Evolutionary conservation across 2,329 filamentous ascomycete species (phyloP), one percentile per base, ranked within the genome.

Genomic region (Verticillium zaregamsianum): DNA sequence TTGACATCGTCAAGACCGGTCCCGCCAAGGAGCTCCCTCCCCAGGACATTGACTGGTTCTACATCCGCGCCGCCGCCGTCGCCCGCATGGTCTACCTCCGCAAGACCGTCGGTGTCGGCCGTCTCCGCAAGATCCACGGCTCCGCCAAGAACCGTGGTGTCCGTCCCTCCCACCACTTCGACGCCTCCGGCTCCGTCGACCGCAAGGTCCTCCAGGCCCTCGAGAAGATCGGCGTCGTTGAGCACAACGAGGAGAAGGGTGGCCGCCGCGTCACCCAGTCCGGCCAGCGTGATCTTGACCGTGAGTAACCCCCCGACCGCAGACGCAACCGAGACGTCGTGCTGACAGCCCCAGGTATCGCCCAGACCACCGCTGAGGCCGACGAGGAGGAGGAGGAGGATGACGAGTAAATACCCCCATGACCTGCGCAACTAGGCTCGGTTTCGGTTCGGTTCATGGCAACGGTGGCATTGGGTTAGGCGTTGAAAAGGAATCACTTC

Each of bases 1-100:
- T 97, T 80, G 95, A 99, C 80, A 97, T 94, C 76, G 95, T 98
- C 85, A 99, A 99, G 91, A 97, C 94, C 73, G 94, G 92, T 75
- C 87, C 90, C 78, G 90, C 91, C 79, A 97, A 97, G 84, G 95
- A 99, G 86, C 91, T 99, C 73, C 94, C 94, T 76, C 95, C 94
- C 76, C 93, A 98, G 88, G 90, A 93, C 81, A 92, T 93, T 78
- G 95, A 99, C 88, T 99, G 95, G 95, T 96, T 88, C 86, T 91
- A 89, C 82, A 80, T 88, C 79, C 93, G 95, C 77, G 93, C 94
- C 74, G 95, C 95, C 73, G 89, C 94, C 70, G 90, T 99, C 78
- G 95, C 95, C 76, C 93, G 93, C 77, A 94, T 98, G 87, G 90
- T 99, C 86, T 99, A 99, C 88, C 87, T 99, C 80, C 91, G 95